Base-by-base conservation (phyloP, 1,284 basidiomycete genomes). In the Pseudozyma tsukubaensis region DNA sequence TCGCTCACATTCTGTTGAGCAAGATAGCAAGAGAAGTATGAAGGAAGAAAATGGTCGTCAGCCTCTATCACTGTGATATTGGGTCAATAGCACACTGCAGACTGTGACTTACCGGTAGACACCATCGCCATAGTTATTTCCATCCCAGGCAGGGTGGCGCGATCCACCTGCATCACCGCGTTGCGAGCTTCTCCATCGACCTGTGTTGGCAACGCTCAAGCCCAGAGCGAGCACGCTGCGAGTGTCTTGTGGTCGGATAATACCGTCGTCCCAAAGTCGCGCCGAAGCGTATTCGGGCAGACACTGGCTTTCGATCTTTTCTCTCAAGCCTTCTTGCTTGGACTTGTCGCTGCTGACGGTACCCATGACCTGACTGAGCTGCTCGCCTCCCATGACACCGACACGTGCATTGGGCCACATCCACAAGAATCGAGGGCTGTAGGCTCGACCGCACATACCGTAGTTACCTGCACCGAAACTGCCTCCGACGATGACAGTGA, bases 331-430 rank as follows among this genome's bases (percentile, higher is more conserved):
- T 29, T 69, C 53, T 56, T 56, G 59, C 52, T 59, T 72, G 43
- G 64, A 57, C 49, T 71, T 75, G 63, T 75, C 72, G 59, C 67
- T 70, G 34, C 92, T 94, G 14, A 97, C 94, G 1, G 90, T 90
- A 32, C 91, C 87, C 94, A 97, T 97, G 54, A 97, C 94, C 81
- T 92, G 90, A 11, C 92, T 92, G 21, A 97, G 89, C 84, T 97
- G 94, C 45, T 91, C 92, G 2, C 92, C 92, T 45, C 95, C 94
- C 95, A 97, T 97, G 47, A 97, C 94, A n/a, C 91, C 92, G 3
- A 97, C 91, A 85, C 92, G 94, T 34, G 94, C 93, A 78, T 95
- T 96, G 64, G 94, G 94, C 94, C 95, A 97, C 93, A 94, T 95
- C 92, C 93, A 97, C 57, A 97, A 86, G 88, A 97, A 97, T 66